These are phyloP conservation scores for Neonectria neomacrospora DNA, from an alignment of 2,329 filamentous ascomycete genomes.

Conservation along the genomic window DNA sequence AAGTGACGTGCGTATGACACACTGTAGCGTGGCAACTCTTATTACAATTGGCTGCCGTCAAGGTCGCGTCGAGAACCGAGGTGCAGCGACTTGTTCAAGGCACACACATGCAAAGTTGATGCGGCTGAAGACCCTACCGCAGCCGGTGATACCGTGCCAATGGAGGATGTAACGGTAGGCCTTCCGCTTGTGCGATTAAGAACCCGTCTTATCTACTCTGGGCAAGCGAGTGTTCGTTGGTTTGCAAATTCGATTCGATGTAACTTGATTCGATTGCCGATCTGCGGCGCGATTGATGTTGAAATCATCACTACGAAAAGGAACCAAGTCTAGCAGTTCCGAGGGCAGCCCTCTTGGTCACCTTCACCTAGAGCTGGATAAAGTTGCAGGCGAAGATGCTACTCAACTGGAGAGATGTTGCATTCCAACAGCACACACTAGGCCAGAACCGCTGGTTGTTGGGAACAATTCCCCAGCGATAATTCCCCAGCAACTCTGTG, in stretches of 20 bases:
- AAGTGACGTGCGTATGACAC: constrained; percentile 19
- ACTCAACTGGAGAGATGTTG: constrained; percentile 10
- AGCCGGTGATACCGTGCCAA: constrained; percentile 5
- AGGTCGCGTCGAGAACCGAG: constrained; percentile 20
- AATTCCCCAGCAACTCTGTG: constrained; percentile 13
- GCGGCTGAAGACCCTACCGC: constrained; percentile 10
- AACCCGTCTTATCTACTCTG: constrained; percentile 1
- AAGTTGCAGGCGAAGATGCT: neutral
- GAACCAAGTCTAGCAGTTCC: constrained; percentile 5
- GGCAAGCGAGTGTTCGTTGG: constrained; percentile 3
- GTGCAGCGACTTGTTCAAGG: neutral
- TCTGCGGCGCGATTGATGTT: neutral
- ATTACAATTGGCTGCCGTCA: constrained; percentile 20
- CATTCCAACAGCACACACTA: constrained; percentile 18
- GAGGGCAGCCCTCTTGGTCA: constrained; percentile 7
- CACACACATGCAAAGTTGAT: neutral
- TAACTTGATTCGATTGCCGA: constrained; percentile 19
- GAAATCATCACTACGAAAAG: constrained; percentile 12
- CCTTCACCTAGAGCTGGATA: neutral
- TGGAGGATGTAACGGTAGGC: constrained; percentile 9
- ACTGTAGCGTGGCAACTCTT: constrained; percentile 10
- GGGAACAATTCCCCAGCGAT: constrained; percentile 17
- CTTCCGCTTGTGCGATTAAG: constrained; percentile 1
- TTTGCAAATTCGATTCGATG: constrained; percentile 24
- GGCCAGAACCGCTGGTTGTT: constrained; percentile 11